Base-by-base conservation (phyloP, 2,329 filamentous ascomycete genomes). In the Aspergillus sp. region DNA sequence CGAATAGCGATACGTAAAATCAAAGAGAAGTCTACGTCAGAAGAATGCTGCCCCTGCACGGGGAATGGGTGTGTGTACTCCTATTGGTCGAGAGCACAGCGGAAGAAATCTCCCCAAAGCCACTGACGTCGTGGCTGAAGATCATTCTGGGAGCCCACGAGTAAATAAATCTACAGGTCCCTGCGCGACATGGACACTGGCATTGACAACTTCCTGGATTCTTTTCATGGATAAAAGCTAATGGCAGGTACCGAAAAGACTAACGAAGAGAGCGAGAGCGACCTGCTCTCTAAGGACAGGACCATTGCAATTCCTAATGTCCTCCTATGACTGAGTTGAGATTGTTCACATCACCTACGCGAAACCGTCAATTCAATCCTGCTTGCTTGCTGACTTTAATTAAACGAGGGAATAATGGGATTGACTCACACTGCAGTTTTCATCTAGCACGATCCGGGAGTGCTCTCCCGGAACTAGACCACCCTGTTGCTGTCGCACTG, bases 391-490 rank as follows among this genome's bases (percentile, higher is more conserved):
- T 41, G 33, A 33, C 15, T n/a, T 21, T 2, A 31, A 27, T 24
- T 5, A 15, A 6, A 11, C 8, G 17, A 23, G 23, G 35, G 33
- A n/a, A 5, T 7, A 31, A 59, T 57, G 27, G 35, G 33, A 14
- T 4, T 7, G 23, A 59, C 59, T 55, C 52, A 62, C 59, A 45
- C 49, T 53, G 52, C 59, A 62, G 41, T 55, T 50, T 6, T 48
- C 44, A 44, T 59, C 56, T 6, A 57, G 46, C 19, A 58, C 48
- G 23, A 53, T 19, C 2, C 50, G 24, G 15, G 58, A 46, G 12
- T 60, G 49, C 27, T 66, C 70, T 21, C 65, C 69, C 6, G 68
- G 59, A 27, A 68, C 65, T 45, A 59, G 27, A 9, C 57, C 57
- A 23, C 55, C 51, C 27, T 56, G 57, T 46, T 62, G 59, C 19